Conservation (phyloP, 208 protist genomes). For the Trypanosoma mega region DNA sequence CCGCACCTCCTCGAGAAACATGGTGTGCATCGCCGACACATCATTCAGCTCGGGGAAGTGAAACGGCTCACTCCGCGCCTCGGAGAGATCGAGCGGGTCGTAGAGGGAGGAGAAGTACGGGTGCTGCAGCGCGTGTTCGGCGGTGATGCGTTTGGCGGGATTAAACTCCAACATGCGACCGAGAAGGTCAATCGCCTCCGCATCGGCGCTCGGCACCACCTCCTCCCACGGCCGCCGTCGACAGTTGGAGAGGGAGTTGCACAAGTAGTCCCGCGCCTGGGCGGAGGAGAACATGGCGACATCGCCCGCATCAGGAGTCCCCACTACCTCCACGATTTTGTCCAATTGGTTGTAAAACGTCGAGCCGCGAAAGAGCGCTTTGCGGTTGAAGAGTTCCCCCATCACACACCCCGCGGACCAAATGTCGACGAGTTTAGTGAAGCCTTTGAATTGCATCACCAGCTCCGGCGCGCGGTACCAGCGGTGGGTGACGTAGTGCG, state of each 20-base stretch:
- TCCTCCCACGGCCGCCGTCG: conserved; percentile 47
- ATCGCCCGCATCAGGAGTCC: conserved; percentile 89
- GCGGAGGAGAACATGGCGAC: conserved; percentile 83
- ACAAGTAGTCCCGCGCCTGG: conserved; percentile 85
- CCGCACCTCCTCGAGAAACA: conserved; percentile 69
- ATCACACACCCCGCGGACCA: conserved; percentile 92
- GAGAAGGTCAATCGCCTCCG: conserved; percentile 77
- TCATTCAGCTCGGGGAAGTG: conserved; percentile 81
- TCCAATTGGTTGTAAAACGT: conserved; percentile 93
- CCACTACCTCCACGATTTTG: conserved; percentile 91
- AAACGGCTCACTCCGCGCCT: conserved; percentile 74
- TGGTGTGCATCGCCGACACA: conserved; percentile 66
- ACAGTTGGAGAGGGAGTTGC: conserved; percentile 66
- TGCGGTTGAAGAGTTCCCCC: conserved; percentile 90
- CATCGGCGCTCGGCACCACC: conserved; percentile 70
- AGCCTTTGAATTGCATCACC: conserved; percentile 95
- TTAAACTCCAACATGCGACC: conserved; percentile 84
- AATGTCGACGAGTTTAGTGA: conserved; percentile 89
- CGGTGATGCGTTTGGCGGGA: conserved; percentile 72
- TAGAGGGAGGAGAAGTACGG: conserved; percentile 87
- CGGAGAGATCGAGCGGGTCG: conserved; percentile 75
- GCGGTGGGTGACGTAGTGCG: conserved; percentile 94
- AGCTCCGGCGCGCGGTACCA: conserved; percentile 98
- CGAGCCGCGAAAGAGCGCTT: conserved; percentile 88
- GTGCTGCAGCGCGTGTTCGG: conserved; percentile 84